These are phyloP conservation scores for Puccinia coronata DNA, from an alignment of 1,284 basidiomycete species.

Conservation along the genomic window DNA sequence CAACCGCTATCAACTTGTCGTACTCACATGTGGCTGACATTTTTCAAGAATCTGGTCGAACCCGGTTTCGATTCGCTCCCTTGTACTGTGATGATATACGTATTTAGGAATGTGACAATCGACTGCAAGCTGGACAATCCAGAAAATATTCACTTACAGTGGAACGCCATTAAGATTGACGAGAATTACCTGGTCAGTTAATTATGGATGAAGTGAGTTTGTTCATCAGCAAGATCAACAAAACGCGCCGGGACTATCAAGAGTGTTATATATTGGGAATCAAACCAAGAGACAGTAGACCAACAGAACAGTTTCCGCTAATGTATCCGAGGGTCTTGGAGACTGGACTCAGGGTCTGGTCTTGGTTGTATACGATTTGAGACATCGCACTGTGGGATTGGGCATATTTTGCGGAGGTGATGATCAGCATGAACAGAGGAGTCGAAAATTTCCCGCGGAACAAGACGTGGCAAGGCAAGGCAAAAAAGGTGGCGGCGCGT, in stretches of 20 bases:
- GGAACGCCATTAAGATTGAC: background rate
- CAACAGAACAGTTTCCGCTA: conserved; percentile 6
- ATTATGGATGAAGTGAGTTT: background rate
- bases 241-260: background rate
- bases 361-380: background rate
- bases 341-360: background rate
- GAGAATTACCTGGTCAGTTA: conserved; percentile 4
- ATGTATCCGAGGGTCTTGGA: background rate
- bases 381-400: background rate
- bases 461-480: too few relatives aligned
- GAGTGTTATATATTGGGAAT: background rate
- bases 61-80: background rate
- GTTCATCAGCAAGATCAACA: background rate
- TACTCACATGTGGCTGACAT: background rate
- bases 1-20: background rate
- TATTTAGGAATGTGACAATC: background rate
- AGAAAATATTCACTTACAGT: background rate
- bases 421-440: too few relatives aligned
- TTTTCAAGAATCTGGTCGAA: conserved; percentile 1
- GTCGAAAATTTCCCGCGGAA: too few relatives aligned
- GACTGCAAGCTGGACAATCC: background rate
- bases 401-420: too few relatives aligned
- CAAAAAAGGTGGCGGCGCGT: too few relatives aligned
- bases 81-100: too few relatives aligned
- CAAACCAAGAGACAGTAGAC: background rate